A percentile compares a stretch with the other conserved stretches of the same genome.
These are phyloP conservation scores for Fusarium longipes DNA, from an alignment of 2,329 filamentous ascomycete species.

Conservation along the genomic window DNA sequence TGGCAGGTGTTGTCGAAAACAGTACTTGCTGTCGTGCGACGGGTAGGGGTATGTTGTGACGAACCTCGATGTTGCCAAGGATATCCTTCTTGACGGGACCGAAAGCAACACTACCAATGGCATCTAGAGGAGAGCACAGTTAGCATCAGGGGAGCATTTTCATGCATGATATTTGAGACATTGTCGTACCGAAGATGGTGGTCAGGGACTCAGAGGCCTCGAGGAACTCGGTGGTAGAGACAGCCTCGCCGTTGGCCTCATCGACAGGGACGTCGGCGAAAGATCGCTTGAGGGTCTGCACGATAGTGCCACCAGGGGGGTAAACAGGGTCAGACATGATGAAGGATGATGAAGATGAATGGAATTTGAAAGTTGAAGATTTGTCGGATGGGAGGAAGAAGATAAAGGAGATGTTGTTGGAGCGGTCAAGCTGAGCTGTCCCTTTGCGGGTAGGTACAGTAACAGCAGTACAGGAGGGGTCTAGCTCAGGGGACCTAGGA, in stretches of 20 bases:
- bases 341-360: constrained; percentile 23
- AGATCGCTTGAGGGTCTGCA: constrained; percentile 85
- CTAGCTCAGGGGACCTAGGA: constrained; percentile 39
- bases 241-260: constrained; percentile 77
- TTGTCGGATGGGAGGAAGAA: constrained; percentile 24
- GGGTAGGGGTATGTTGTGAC: constrained; percentile 21
- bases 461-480: constrained; percentile 37
- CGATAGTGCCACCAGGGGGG: constrained; percentile 79
- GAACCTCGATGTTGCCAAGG: constrained; percentile 88
- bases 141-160: constrained; percentile 5
- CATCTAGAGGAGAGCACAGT: constrained; percentile 57
- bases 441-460: constrained; percentile 34
- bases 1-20: too few species aligned
- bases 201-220: constrained; percentile 89
- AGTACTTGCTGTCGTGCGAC: constrained; percentile 1
- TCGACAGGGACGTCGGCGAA: constrained; percentile 87
- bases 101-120: constrained; percentile 80
- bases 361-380: constrained; percentile 7
- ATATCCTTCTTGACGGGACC: constrained; percentile 92
- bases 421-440: constrained; percentile 47
- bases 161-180: not conserved
- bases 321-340: constrained; percentile 64
- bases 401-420: constrained; percentile 36
- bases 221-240: constrained; percentile 88
- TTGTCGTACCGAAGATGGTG: constrained; percentile 79